phyloP scores from a whole-genome alignment of 495 filamentous ascomycete species.

The Penicillium nucicola region DNA sequence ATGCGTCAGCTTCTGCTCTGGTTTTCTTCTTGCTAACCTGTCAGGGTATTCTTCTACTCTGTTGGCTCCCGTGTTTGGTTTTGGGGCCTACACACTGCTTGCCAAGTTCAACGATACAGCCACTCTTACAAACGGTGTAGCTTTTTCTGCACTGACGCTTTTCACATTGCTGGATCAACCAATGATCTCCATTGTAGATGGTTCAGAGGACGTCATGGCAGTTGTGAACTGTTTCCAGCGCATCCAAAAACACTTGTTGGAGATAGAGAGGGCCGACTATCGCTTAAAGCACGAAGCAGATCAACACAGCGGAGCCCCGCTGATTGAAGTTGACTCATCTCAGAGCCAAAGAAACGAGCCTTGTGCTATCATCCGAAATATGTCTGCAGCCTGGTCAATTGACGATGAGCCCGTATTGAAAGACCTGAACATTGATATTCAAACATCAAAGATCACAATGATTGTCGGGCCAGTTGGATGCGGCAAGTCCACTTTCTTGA shows the following conservation, averaged over 20 bases:
- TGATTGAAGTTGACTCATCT: conserved; percentile 8
- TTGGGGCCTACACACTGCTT: conserved; percentile 19
- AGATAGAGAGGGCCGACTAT: conserved; percentile 12
- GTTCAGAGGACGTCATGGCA: conserved; percentile 18
- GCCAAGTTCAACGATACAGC: conserved; percentile 9
- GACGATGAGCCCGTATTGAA: conserved; percentile 15
- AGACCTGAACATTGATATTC: conserved; percentile 23
- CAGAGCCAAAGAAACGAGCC: neutral
- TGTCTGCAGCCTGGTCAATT: conserved; percentile 20
- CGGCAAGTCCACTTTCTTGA: conserved; percentile 53
- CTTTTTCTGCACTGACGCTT: conserved; percentile 24
- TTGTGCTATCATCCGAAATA: conserved; percentile 7
- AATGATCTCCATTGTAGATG: conserved; percentile 14
- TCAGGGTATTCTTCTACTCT: conserved; percentile 17
- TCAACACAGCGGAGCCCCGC: neutral
- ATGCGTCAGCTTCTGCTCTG: neutral
- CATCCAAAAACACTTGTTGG: conserved; percentile 20
- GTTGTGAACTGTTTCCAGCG: conserved; percentile 24
- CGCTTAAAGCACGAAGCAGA: neutral
- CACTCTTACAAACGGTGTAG: conserved; percentile 19
- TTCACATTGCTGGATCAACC: conserved; percentile 20
- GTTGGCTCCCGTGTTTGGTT: conserved; percentile 20
- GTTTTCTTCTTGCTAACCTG: neutral
- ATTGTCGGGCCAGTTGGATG: conserved; percentile 53
- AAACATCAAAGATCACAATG: conserved; percentile 40